A percentile compares a stretch with the other conserved stretches of the same genome.
These are phyloP conservation scores for Fusarium sp. DNA, from an alignment of 2,329 filamentous ascomycete species.

Conservation along the genomic window DNA sequence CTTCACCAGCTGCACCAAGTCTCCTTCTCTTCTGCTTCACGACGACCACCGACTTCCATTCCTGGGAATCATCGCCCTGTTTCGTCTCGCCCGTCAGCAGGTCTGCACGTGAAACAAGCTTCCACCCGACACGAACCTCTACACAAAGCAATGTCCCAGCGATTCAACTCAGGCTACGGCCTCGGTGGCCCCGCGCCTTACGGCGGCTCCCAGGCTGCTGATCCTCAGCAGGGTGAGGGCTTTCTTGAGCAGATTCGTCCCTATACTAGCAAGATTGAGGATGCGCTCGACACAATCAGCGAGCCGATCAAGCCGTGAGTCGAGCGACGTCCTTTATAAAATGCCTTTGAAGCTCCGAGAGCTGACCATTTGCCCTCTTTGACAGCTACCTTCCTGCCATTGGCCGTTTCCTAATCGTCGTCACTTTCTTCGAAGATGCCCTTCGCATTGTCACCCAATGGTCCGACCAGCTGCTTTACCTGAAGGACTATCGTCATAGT, in stretches of 20 bases:
- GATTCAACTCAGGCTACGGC: conserved; percentile 82
- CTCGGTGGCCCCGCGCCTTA: conserved; percentile 76
- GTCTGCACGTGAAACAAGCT: conserved; percentile 37
- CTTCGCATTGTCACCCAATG: conserved; percentile 97
- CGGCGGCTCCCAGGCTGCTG: conserved; percentile 60
- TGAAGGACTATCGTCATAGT: conserved; percentile 94
- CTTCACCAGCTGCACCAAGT: conserved; percentile 13
- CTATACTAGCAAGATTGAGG: conserved; percentile 98
- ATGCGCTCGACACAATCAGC: conserved; percentile 83
- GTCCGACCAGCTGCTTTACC: conserved; percentile 91
- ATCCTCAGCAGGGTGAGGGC: conserved; percentile 69
- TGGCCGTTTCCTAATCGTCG: conserved; percentile 96
- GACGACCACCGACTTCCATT: background rate
- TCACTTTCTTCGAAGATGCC: conserved; percentile 97
- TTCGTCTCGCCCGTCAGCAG: conserved; percentile 39
- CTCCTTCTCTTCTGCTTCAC: conserved; percentile 1
- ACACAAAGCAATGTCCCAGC: conserved; percentile 49
- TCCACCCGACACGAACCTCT: conserved; percentile 3
- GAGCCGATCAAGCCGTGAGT: conserved; percentile 92
- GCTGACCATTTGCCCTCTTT: conserved; percentile 26
- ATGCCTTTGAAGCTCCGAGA: conserved; percentile 3
- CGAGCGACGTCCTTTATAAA: conserved; percentile 1
- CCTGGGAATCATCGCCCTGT: conserved; percentile 3
- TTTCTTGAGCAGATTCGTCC: conserved; percentile 84
- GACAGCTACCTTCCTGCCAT: conserved; percentile 89